Conservation (phyloP, 148 eudicot genomes). For the Gaultheria prostrata region DNA sequence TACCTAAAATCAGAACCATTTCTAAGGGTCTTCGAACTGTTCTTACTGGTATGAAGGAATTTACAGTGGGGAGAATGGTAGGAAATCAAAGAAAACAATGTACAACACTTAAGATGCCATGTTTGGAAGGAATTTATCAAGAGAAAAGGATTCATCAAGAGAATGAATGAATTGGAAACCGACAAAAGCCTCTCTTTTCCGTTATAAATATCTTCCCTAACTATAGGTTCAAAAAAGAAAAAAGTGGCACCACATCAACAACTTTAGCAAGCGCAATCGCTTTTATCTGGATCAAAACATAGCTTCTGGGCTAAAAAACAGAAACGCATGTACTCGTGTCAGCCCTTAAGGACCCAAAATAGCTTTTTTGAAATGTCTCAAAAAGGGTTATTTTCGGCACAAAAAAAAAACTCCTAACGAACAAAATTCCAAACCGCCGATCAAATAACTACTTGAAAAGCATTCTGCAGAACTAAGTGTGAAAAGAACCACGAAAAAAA, state of each 20-base stretch:
- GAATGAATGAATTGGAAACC: neutral
- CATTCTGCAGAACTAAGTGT: neutral
- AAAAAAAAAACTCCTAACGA: neutral
- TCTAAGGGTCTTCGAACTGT: neutral
- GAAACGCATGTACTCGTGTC: neutral
- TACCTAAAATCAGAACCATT: neutral
- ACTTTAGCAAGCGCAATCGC: neutral
- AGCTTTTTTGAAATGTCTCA: neutral
- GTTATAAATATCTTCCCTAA: neutral
- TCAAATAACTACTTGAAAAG: neutral
- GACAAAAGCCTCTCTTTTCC: neutral
- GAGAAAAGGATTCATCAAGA: neutral
- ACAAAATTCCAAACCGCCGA: neutral
- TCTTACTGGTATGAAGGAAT: neutral
- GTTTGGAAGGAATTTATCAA: neutral
- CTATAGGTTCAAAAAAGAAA: neutral
- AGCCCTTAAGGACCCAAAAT: neutral
- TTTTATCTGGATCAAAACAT: neutral
- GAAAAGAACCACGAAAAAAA: neutral
- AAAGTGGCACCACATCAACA: neutral
- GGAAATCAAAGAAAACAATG: neutral
- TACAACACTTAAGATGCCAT: neutral
- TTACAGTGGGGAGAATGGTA: neutral
- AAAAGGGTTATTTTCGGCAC: neutral
- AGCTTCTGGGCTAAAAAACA: neutral